Conservation (phyloP, 2,329 filamentous ascomycete species). For the Penicillium sp. region DNA sequence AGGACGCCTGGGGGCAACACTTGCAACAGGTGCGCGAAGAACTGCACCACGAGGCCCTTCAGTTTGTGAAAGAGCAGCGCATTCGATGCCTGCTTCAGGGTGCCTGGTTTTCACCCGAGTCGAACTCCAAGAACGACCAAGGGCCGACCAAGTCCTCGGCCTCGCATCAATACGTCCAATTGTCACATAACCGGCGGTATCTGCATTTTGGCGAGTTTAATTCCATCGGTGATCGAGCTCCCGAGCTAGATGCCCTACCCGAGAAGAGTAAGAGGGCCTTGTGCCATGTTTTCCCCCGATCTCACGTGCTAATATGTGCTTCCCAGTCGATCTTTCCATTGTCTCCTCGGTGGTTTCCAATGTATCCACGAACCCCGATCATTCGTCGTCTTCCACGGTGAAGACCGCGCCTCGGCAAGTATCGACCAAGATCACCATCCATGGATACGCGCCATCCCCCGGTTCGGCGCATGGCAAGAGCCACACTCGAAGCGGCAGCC, state of each 20-base stretch:
- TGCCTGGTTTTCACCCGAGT: slow-evolving; percentile 69
- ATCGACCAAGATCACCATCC: slow-evolving; percentile 85
- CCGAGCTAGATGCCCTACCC: slow-evolving; percentile 64
- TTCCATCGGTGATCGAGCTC: slow-evolving; percentile 57
- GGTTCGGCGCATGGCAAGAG: slow-evolving; percentile 15
- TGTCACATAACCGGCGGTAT: slow-evolving; percentile 86
- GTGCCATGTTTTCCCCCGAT: background rate
- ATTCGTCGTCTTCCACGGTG: slow-evolving; percentile 46
- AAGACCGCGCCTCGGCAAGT: slow-evolving; percentile 40
- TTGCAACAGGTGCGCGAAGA: slow-evolving; percentile 86
- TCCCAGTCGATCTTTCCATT: slow-evolving; percentile 67
- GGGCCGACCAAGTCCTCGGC: slow-evolving; percentile 43
- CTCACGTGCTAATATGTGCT: slow-evolving; percentile 5
- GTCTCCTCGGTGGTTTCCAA: slow-evolving; percentile 95
- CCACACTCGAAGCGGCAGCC: slow-evolving; percentile 30
- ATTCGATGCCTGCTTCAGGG: slow-evolving; percentile 84
- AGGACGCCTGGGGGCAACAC: slow-evolving; percentile 90
- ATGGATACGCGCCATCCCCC: slow-evolving; percentile 56
- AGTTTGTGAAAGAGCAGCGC: slow-evolving; percentile 96
- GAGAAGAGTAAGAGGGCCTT: slow-evolving; percentile 61
- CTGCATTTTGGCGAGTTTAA: slow-evolving; percentile 87
- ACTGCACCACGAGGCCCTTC: slow-evolving; percentile 80
- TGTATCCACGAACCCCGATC: slow-evolving; percentile 62
- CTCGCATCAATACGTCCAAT: slow-evolving; percentile 74
- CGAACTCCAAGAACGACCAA: slow-evolving; percentile 48